phyloP scores from a whole-genome alignment of 2,329 filamentous ascomycete genomes.

The Colletotrichum aenigma region DNA sequence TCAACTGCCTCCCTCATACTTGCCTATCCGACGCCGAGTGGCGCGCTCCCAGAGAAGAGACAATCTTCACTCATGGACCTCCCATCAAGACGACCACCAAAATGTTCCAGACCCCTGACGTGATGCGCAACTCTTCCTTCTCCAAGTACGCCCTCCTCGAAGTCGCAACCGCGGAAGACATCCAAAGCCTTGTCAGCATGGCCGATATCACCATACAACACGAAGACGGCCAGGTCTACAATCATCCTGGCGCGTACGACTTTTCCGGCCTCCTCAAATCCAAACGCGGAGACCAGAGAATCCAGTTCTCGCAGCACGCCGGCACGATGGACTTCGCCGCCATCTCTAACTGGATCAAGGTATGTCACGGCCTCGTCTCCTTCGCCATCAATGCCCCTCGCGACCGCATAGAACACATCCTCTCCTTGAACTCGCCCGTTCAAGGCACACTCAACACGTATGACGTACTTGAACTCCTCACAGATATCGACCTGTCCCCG shows the following conservation, averaged over 20 bases:
- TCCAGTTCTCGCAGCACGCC: constrained; percentile 2
- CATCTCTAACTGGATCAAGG: background rate
- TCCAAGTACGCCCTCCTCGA: background rate
- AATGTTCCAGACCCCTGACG: background rate
- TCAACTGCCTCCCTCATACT: background rate
- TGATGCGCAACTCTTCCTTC: background rate
- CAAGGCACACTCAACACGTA: background rate
- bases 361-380: background rate
- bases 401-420: background rate
- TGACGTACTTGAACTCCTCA: background rate
- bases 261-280: background rate
- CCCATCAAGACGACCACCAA: background rate
- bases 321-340: background rate
- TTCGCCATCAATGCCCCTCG: background rate
- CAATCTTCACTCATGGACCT: background rate
- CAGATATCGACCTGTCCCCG: background rate
- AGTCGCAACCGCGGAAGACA: background rate
- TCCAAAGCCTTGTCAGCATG: background rate
- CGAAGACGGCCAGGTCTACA: background rate
- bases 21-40: background rate
- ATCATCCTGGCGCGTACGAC: background rate
- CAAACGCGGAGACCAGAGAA: background rate
- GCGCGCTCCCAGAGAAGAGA: background rate
- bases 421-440: no score
- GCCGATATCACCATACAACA: background rate